Conservation (phyloP, 345 rosid species). For the Abelmoschus esculentus region DNA sequence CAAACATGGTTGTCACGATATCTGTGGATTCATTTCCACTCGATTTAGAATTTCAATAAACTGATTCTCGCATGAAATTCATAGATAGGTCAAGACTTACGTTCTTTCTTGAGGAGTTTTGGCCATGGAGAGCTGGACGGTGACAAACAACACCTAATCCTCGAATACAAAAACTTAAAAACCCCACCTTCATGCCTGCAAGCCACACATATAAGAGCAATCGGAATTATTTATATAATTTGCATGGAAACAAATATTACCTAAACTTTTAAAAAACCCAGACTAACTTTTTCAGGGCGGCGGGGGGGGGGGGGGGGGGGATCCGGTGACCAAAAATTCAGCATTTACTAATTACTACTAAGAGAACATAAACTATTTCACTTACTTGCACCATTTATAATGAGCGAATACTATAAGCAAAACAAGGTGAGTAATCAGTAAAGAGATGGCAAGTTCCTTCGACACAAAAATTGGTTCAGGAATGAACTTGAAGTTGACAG, state of each 20-base stretch:
- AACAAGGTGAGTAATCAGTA: constrained; percentile 65
- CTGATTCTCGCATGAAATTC: background rate
- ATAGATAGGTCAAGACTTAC: constrained; percentile 35
- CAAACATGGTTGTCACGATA: constrained; percentile 60
- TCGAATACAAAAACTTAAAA: constrained; percentile 47
- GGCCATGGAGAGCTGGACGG: constrained; percentile 25
- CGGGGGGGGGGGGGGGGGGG: too few relatives aligned
- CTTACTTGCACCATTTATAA: constrained; percentile 96
- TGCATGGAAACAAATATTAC: background rate
- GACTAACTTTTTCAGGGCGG: too few relatives aligned
- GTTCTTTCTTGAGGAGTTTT: constrained; percentile 47
- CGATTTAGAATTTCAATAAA: constrained; percentile 10
- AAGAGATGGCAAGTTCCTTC: constrained; percentile 71
- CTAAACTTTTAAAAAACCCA: too few relatives aligned
- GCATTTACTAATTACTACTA: too few relatives aligned
- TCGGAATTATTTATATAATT: background rate
- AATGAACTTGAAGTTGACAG: constrained; percentile 94
- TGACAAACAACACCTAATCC: constrained; percentile 23
- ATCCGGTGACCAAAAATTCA: too few relatives aligned
- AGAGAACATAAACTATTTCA: too few relatives aligned
- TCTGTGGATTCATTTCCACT: constrained; percentile 37
- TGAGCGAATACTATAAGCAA: constrained; percentile 62
- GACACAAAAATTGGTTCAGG: constrained; percentile 83
- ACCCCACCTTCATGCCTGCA: constrained; percentile 90
- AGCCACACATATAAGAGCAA: constrained; percentile 8